These are phyloP conservation scores for rapeseed (Brassica napus) DNA, from an alignment of 345 rosid species.

Conservation along the genomic window DNA sequence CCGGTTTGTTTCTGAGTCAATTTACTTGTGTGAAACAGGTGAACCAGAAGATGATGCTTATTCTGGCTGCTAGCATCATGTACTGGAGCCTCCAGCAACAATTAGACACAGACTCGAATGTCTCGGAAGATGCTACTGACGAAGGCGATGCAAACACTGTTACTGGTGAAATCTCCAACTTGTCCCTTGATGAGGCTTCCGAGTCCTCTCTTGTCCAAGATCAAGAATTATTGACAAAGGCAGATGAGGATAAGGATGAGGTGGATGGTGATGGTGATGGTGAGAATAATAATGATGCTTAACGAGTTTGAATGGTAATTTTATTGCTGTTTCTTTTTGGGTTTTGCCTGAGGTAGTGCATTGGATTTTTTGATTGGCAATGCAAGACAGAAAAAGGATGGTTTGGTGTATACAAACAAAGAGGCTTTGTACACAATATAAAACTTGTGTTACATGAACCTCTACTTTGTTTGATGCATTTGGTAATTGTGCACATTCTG, in stretches of 20 bases:
- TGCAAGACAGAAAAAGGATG: conserved; percentile 8
- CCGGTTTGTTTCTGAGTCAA: not conserved
- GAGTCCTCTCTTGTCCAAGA: conserved; percentile 29
- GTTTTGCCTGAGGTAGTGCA: conserved; percentile 27
- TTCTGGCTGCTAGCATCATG: conserved; percentile 87
- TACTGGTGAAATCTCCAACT: conserved; percentile 33
- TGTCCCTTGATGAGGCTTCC: conserved; percentile 35
- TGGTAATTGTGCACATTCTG: not conserved
- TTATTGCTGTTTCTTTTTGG: conserved; percentile 2
- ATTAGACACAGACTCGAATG: conserved; percentile 43
- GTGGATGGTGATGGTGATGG: conserved; percentile 31
- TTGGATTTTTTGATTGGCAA: conserved; percentile 28
- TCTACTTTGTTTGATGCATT: not conserved
- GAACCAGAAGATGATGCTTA: conserved; percentile 97
- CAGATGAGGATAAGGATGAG: not conserved
- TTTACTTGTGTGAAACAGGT: conserved; percentile 51
- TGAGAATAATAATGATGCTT: conserved; percentile 29
- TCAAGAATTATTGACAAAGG: conserved; percentile 19
- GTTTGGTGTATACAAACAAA: conserved; percentile 30
- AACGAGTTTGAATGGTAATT: conserved; percentile 5
- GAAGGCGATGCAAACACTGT: conserved; percentile 37
- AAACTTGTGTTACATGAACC: conserved; percentile 25
- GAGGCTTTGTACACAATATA: conserved; percentile 24
- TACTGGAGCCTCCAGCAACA: conserved; percentile 85
- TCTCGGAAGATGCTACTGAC: conserved; percentile 41